Evolutionary conservation across 768 basidiomycete genomes (phyloP).

Genomic region (Lactarius sanguifluus): DNA sequence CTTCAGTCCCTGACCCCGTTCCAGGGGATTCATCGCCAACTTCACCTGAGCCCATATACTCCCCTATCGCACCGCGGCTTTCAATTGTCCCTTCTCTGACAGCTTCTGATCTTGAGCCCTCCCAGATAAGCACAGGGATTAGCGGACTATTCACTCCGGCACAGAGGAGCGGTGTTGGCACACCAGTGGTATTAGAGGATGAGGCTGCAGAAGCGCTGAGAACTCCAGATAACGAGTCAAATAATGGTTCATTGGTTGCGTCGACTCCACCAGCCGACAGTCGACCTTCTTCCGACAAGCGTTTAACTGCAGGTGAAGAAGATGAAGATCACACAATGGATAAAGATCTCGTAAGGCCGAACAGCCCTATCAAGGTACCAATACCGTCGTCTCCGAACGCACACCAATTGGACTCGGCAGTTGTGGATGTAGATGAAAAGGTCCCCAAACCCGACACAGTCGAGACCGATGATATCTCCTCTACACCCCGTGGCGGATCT

Average conservation of each 20-base stretch:
- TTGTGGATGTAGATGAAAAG: neutral
- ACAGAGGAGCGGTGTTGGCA: constrained; percentile 22
- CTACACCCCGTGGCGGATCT: neutral
- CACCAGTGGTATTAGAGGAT: constrained; percentile 23
- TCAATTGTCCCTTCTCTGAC: constrained; percentile 16
- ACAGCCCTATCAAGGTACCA: constrained; percentile 1
- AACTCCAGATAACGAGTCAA: neutral
- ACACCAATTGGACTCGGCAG: neutral
- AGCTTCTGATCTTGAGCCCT: constrained; percentile 9
- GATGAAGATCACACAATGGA: neutral
- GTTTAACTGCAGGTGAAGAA: neutral
- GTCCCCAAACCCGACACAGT: neutral
- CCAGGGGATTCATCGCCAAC: constrained; percentile 10
- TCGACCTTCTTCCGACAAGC: neutral
- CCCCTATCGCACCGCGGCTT: neutral
- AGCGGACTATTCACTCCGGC: constrained; percentile 30
- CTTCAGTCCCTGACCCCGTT: constrained; percentile 29
- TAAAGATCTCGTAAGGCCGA: neutral
- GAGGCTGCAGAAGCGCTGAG: constrained; percentile 8
- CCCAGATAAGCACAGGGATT: constrained; percentile 5
- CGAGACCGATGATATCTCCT: constrained; percentile 6
- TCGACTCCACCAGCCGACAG: neutral
- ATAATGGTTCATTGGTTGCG: neutral
- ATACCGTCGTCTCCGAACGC: neutral
- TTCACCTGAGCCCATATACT: neutral